A percentile compares a stretch with the other conserved stretches of the same genome.
Conservation (phyloP, 2,329 filamentous ascomycete species). For the Aspergillus sp. region DNA sequence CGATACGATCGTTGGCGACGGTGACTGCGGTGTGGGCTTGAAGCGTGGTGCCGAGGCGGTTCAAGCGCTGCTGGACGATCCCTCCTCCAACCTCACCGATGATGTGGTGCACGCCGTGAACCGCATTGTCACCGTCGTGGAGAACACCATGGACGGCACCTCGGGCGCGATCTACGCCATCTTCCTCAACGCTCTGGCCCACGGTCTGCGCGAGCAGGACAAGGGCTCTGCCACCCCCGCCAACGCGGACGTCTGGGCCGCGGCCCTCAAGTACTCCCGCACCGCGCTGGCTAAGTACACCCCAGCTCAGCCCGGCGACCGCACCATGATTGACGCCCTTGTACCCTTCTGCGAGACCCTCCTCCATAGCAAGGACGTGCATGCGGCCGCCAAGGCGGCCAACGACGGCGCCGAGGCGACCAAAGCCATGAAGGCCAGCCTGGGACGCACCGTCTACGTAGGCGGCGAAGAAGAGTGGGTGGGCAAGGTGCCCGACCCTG, state of each 20-base stretch:
- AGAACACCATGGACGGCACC: conserved; percentile 71
- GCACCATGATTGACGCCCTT: conserved; percentile 86
- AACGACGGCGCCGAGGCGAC: conserved; percentile 75
- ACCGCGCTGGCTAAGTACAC: conserved; percentile 77
- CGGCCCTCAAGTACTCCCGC: conserved; percentile 69
- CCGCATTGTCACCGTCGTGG: conserved; percentile 61
- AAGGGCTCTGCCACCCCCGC: conserved; percentile 43
- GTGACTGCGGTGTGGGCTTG: conserved; percentile 83
- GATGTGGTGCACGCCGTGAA: conserved; percentile 61
- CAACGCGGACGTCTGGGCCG: conserved; percentile 56
- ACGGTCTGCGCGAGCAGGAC: conserved; percentile 59
- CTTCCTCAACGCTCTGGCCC: conserved; percentile 81
- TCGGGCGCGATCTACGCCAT: conserved; percentile 80
- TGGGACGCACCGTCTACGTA: conserved; percentile 81
- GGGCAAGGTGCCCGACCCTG: conserved; percentile 71
- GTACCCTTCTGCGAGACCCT: conserved; percentile 81
- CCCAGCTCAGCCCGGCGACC: conserved; percentile 81
- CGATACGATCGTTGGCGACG: conserved; percentile 82
- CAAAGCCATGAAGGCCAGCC: conserved; percentile 85
- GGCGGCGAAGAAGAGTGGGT: conserved; percentile 64
- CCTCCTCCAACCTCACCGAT: conserved; percentile 44
- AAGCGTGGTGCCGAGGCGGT: conserved; percentile 77
- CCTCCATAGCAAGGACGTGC: conserved; percentile 61
- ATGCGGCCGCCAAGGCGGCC: conserved; percentile 72
- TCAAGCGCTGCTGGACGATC: conserved; percentile 41